Conservation (phyloP, 352 stramenopile species). For the Phytophthora lateralis region DNA sequence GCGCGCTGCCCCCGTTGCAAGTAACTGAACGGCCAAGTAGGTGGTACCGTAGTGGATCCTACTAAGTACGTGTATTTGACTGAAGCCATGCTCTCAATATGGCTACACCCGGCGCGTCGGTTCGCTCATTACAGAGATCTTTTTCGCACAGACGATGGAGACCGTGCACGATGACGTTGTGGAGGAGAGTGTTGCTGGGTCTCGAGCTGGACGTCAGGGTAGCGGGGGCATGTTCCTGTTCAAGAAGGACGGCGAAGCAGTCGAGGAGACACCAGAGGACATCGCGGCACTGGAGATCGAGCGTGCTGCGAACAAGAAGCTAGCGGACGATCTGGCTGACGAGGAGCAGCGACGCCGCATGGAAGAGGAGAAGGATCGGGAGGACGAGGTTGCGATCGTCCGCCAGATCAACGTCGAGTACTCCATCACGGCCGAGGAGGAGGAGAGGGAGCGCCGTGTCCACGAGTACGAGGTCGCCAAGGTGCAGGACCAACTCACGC, state of each 20-base stretch:
- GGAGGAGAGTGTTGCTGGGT: not conserved
- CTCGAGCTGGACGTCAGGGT: constrained; percentile 35
- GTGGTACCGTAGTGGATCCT: not conserved
- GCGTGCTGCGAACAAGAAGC: constrained; percentile 56
- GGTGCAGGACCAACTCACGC: constrained; percentile 65
- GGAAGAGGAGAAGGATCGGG: constrained; percentile 51
- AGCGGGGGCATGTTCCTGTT: constrained; percentile 65
- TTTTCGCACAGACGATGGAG: constrained; percentile 16
- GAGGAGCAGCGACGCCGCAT: constrained; percentile 62
- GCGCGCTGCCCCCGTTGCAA: constrained; percentile 1
- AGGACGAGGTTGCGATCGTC: constrained; percentile 67
- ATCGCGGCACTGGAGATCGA: constrained; percentile 40
- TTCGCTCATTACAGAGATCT: constrained; percentile 8
- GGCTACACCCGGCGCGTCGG: not conserved
- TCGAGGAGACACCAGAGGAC: constrained; percentile 50
- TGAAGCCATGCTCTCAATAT: constrained; percentile 20
- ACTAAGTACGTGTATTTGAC: not conserved
- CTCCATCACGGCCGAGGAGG: constrained; percentile 59
- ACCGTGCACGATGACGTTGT: constrained; percentile 1
- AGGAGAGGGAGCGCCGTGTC: constrained; percentile 69
- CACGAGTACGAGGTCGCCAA: constrained; percentile 68
- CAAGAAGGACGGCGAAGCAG: constrained; percentile 36
- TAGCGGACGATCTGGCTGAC: constrained; percentile 60
- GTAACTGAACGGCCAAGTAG: not conserved
- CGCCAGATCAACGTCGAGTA: constrained; percentile 80